Evolutionary conservation across 352 stramenopile species (phyloP).

Genomic region (Globisporangium abappressorium): DNA sequence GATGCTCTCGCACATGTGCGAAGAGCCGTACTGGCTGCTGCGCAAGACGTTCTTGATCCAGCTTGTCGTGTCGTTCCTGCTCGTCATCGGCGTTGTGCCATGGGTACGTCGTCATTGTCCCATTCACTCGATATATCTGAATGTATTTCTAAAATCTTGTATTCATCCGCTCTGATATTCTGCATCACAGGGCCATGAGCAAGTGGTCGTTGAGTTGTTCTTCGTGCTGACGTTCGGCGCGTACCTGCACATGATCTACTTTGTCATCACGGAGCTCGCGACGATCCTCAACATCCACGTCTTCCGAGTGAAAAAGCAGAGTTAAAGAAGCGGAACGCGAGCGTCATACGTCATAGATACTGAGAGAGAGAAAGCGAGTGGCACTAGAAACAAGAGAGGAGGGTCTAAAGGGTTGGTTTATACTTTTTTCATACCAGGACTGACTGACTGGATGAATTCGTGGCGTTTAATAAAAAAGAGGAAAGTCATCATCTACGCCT

Average conservation of each 20-base stretch:
- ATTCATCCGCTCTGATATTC: slow-evolving; percentile 10
- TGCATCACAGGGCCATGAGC: slow-evolving; percentile 50
- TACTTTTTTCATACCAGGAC: background rate
- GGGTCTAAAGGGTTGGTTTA: background rate
- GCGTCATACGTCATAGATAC: background rate
- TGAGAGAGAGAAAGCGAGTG: background rate
- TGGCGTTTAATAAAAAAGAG: slow-evolving; percentile 7
- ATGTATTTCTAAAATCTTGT: background rate
- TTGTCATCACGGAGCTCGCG: slow-evolving; percentile 67
- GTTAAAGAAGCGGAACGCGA: slow-evolving; percentile 13
- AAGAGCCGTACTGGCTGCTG: slow-evolving; percentile 82
- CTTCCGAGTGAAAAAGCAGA: slow-evolving; percentile 83
- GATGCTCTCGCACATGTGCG: slow-evolving; percentile 87
- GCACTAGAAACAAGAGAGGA: background rate
- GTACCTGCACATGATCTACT: slow-evolving; percentile 86
- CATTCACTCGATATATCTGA: too few relatives aligned
- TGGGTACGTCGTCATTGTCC: slow-evolving; percentile 38
- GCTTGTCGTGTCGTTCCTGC: slow-evolving; percentile 54
- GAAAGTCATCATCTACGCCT: background rate
- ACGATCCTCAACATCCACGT: slow-evolving; percentile 76
- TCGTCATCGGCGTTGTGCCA: slow-evolving; percentile 71
- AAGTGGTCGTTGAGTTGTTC: slow-evolving; percentile 68
- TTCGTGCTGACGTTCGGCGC: slow-evolving; percentile 65
- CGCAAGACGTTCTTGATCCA: slow-evolving; percentile 80
- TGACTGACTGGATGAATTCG: background rate